Conservation (phyloP, 208 protist genomes). For the Acanthamoeba royreba region DNA sequence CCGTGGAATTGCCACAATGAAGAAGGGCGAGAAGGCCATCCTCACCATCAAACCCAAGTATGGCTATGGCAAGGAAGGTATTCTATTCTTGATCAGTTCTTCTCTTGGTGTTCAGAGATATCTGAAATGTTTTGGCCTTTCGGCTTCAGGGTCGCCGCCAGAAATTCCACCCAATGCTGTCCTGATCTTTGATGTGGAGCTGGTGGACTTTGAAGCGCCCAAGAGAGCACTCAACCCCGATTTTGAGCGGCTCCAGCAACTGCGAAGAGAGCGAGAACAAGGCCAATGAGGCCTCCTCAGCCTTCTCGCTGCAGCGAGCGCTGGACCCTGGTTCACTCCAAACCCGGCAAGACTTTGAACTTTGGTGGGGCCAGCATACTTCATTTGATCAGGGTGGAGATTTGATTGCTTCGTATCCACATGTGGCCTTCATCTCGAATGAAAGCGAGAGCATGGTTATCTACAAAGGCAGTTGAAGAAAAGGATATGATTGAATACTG, state of each 20-base stretch:
- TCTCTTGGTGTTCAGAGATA: neutral
- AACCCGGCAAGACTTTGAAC: no score
- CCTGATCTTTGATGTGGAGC: neutral
- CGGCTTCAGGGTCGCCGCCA: neutral
- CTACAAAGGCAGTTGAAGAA: no score
- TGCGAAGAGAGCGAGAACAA: neutral
- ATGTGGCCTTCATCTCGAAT: neutral
- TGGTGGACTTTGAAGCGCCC: constrained; percentile 3
- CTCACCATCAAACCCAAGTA: constrained; percentile 67
- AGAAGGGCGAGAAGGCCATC: constrained; percentile 61
- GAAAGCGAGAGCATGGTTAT: neutral
- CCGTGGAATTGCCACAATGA: constrained; percentile 60
- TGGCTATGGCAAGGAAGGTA: constrained; percentile 65
- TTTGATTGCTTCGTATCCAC: neutral
- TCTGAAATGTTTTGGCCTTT: neutral
- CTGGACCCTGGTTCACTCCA: no score
- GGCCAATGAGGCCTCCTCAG: neutral
- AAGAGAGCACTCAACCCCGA: neutral
- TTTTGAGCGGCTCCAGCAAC: neutral
- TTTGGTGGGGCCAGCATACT: no score
- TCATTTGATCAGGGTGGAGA: no score
- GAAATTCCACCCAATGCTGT: constrained; percentile 23
- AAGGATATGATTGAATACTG: no score
- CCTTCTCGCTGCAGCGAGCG: no score
- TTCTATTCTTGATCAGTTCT: neutral